These are phyloP conservation scores for Kwoniella heveanensis DNA, from an alignment of 768 basidiomycete species.

Conservation along the genomic window DNA sequence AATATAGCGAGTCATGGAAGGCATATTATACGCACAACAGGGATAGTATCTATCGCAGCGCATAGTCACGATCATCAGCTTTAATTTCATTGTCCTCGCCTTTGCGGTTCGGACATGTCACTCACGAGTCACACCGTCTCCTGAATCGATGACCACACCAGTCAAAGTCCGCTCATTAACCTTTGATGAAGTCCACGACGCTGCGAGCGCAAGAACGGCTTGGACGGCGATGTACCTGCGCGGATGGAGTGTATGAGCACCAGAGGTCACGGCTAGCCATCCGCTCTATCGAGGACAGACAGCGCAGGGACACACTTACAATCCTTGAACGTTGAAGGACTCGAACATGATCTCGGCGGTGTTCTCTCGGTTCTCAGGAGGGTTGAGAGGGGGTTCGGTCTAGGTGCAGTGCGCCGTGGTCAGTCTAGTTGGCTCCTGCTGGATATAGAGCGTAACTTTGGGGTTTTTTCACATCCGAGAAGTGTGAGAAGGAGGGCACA, in stretches of 20 bases:
- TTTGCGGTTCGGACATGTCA: neutral
- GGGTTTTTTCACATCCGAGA: too few relatives aligned
- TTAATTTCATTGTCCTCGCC: too few relatives aligned
- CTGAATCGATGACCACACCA: slow-evolving; percentile 97
- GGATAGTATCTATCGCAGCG: slow-evolving; percentile 82
- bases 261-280: too few relatives aligned
- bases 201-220: slow-evolving; percentile 95
- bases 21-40: slow-evolving; percentile 52
- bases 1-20: too few relatives aligned
- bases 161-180: slow-evolving; percentile 88
- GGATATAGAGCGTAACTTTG: too few relatives aligned
- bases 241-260: neutral
- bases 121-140: slow-evolving; percentile 90
- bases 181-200: slow-evolving; percentile 90
- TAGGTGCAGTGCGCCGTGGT: slow-evolving; percentile 56
- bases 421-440: too few relatives aligned
- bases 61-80: neutral
- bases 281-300: too few relatives aligned
- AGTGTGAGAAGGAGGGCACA: too few relatives aligned
- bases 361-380: slow-evolving; percentile 97
- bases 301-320: slow-evolving; percentile 53
- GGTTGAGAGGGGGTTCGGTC: slow-evolving; percentile 99
- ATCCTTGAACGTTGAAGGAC: slow-evolving; percentile 97
- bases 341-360: slow-evolving; percentile 99
- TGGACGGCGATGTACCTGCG: slow-evolving; percentile 88